Percentiles rank a stretch among this genome's conserved stretches.
Evolutionary conservation across 176 grass and related monocot genomes (phyloP).

Genomic region (Poa annua): DNA sequence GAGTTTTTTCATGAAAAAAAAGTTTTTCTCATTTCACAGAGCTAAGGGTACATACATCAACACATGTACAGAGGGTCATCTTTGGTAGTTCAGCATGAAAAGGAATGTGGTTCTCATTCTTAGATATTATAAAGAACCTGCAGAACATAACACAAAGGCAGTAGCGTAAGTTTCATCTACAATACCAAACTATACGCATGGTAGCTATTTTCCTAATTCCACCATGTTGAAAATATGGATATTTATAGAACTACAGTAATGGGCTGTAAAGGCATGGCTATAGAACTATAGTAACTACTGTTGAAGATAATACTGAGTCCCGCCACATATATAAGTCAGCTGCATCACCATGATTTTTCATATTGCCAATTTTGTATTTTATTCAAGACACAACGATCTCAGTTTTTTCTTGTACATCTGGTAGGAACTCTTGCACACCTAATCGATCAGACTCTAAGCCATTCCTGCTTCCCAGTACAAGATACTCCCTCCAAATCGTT

Average conservation of each 20-base stretch:
- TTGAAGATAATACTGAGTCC: not conserved
- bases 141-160: not conserved
- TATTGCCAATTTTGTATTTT: not conserved
- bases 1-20: not conserved
- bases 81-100: slow-evolving; percentile 23
- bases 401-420: not conserved
- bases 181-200: not conserved
- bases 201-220: not conserved
- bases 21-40: not conserved
- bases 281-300: not conserved
- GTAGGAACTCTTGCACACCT: not conserved
- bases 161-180: slow-evolving; percentile 6
- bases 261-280: not conserved
- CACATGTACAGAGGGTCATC: not conserved
- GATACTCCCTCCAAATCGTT: too few species aligned
- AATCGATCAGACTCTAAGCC: not conserved
- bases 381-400: not conserved
- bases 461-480: not conserved
- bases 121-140: slow-evolving; percentile 33
- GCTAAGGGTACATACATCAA: slow-evolving; percentile 24
- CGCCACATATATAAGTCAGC: not conserved
- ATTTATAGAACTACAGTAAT: not conserved
- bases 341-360: not conserved
- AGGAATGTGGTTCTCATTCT: not conserved
- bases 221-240: not conserved